Percentiles rank a stretch among this genome's conserved stretches.
Conservation (phyloP, 164 flowering plant species). For the grape (Vitis vinifera) region DNA sequence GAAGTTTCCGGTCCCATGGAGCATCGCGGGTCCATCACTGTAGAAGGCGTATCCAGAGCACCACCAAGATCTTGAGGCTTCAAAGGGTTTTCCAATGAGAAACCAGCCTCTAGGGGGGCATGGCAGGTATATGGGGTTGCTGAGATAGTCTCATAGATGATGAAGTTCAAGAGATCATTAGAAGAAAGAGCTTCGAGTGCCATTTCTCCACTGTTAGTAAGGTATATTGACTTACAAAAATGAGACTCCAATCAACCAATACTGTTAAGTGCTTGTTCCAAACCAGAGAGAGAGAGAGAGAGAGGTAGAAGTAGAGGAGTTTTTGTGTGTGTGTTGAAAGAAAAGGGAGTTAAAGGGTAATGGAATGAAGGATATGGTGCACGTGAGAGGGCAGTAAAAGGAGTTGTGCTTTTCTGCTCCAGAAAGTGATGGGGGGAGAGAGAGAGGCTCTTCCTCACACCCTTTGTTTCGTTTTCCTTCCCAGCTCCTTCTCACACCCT, state of each 20-base stretch:
- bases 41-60: constrained; percentile 2
- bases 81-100: constrained; percentile 11
- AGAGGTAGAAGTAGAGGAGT: neutral
- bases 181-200: constrained; percentile 62
- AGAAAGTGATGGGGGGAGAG: constrained; percentile 23
- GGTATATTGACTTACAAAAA: too few relatives aligned
- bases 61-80: constrained; percentile 1
- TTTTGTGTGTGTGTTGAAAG: neutral
- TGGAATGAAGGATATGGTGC: constrained; percentile 21
- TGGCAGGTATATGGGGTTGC: constrained; percentile 28
- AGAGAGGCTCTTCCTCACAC: constrained; percentile 2
- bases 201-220: constrained; percentile 24
- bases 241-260: too few relatives aligned
- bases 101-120: constrained; percentile 6
- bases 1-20: neutral
- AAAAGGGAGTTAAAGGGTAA: neutral
- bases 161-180: constrained; percentile 51
- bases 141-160: constrained; percentile 52
- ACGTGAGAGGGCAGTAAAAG: constrained; percentile 41
- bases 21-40: constrained; percentile 4
- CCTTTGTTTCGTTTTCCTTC: constrained; percentile 17
- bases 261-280: neutral
- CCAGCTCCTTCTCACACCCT: constrained; percentile 13
- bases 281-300: constrained; percentile 4
- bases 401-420: constrained; percentile 19